Evolutionary conservation across 2,329 filamentous ascomycete genomes (phyloP).

Genomic region (Lanzia echinophila): DNA sequence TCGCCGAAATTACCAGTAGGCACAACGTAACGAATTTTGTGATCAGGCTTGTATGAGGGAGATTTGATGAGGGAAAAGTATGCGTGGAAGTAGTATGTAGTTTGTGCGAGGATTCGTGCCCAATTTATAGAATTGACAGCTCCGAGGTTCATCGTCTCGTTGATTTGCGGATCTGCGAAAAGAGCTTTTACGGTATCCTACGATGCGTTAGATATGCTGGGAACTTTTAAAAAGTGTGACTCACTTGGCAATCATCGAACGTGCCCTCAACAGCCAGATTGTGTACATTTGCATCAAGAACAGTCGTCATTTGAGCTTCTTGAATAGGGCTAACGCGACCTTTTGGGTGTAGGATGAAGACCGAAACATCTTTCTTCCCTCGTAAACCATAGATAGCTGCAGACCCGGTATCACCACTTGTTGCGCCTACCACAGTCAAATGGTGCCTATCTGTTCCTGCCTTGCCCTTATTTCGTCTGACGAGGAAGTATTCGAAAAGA

Average conservation of each 20-base stretch:
- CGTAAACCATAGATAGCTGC: constrained; percentile 92
- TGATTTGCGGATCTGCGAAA: constrained; percentile 79
- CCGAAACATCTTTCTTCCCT: constrained; percentile 93
- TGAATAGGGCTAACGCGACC: constrained; percentile 88
- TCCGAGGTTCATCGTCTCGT: constrained; percentile 74
- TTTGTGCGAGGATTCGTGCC: constrained; percentile 91
- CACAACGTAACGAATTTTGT: constrained; percentile 77
- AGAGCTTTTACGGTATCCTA: constrained; percentile 89
- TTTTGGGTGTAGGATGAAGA: constrained; percentile 91
- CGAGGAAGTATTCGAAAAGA: constrained; percentile 82
- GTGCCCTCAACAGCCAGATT: constrained; percentile 84
- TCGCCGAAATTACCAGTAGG: constrained; percentile 97
- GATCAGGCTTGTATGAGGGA: constrained; percentile 53
- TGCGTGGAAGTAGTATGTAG: constrained; percentile 92
- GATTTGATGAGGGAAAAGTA: constrained; percentile 75
- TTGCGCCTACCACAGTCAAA: constrained; percentile 79
- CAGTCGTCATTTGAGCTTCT: constrained; percentile 95
- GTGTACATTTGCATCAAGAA: constrained; percentile 84
- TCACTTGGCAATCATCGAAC: constrained; percentile 89
- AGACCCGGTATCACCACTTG: constrained; percentile 83
- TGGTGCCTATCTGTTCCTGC: constrained; percentile 59
- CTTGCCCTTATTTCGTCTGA: constrained; percentile 65
- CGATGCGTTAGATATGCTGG: constrained; percentile 8
- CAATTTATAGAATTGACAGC: constrained; percentile 98
- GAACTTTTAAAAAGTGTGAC: constrained; percentile 9